Conservation (phyloP, 345 rosid genomes). For the Syzygium aqueum region DNA sequence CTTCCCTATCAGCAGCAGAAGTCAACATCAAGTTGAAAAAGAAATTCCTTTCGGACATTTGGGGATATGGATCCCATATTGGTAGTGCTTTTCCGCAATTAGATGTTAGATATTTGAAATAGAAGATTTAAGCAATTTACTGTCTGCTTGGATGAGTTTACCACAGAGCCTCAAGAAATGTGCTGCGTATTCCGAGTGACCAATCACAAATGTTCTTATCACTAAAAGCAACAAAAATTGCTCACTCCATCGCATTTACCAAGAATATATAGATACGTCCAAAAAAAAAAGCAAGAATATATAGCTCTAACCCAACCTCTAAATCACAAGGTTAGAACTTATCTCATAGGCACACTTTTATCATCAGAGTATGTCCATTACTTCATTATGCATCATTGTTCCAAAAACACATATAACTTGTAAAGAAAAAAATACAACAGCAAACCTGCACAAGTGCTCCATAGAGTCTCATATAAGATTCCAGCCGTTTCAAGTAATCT, state of each 20-base stretch:
- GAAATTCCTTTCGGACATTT: background rate
- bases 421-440: background rate
- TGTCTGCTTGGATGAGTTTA: background rate
- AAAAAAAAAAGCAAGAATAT: background rate
- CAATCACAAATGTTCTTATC: background rate
- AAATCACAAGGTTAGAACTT: background rate
- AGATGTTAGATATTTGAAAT: background rate
- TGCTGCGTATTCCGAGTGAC: background rate
- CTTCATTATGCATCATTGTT: background rate
- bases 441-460: constrained; percentile 92
- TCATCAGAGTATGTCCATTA: background rate
- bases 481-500: constrained; percentile 43
- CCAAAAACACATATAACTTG: background rate
- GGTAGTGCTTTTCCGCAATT: background rate
- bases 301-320: background rate
- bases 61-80: background rate
- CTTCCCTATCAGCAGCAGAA: background rate
- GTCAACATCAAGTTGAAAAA: background rate
- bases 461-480: constrained; percentile 69
- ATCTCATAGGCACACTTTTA: background rate
- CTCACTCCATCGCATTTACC: background rate
- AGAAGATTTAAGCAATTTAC: background rate
- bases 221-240: background rate
- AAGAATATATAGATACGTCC: background rate
- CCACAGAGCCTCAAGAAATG: background rate